A percentile compares a stretch with the other conserved stretches of the same genome.
phyloP scores from a whole-genome alignment of 2,329 filamentous ascomycete genomes.

The Volutella citrinella region DNA sequence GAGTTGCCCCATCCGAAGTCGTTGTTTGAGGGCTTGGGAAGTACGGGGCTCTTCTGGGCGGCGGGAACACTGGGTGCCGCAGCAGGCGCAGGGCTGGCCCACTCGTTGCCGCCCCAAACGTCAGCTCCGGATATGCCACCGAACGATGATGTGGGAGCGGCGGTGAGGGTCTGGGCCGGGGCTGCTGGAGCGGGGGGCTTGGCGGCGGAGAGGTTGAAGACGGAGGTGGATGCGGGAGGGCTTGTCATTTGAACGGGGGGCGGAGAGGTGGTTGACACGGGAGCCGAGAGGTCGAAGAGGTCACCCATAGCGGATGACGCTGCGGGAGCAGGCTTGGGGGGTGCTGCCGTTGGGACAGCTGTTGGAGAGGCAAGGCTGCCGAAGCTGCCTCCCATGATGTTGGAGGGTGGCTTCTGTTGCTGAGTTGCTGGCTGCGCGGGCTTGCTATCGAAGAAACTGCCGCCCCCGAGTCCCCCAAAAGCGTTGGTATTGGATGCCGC shows the following conservation, averaged over 20 bases:
- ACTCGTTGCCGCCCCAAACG: conserved; percentile 85
- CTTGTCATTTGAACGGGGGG: conserved; percentile 37
- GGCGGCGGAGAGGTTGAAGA: conserved; percentile 74
- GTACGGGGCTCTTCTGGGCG: conserved; percentile 60
- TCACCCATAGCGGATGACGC: conserved; percentile 66
- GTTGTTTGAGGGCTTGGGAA: conserved; percentile 43
- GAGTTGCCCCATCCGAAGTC: conserved; percentile 60
- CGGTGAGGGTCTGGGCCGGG: conserved; percentile 36
- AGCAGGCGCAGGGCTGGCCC: conserved; percentile 66
- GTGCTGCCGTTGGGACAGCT: conserved; percentile 29
- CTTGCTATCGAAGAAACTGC: conserved; percentile 79
- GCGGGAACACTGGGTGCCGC: conserved; percentile 22
- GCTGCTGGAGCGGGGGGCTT: conserved; percentile 45
- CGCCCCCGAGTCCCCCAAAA: conserved; percentile 61
- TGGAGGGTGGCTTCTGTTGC: conserved; percentile 51
- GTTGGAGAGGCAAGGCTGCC: conserved; percentile 54
- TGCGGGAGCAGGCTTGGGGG: conserved; percentile 42
- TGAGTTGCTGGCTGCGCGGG: conserved; percentile 55
- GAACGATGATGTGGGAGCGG: conserved; percentile 27
- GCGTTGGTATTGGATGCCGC: conserved; percentile 36
- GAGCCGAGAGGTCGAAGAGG: conserved; percentile 72
- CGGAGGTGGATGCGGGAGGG: conserved; percentile 52
- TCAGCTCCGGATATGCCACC: conserved; percentile 55
- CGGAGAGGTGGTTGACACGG: conserved; percentile 45
- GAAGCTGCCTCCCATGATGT: conserved; percentile 65